Percentiles rank a stretch among this genome's conserved stretches.
These are phyloP conservation scores for Protomyces arabidopsidicola DNA, from an alignment of 1,139 yeast species.

Conservation along the genomic window DNA sequence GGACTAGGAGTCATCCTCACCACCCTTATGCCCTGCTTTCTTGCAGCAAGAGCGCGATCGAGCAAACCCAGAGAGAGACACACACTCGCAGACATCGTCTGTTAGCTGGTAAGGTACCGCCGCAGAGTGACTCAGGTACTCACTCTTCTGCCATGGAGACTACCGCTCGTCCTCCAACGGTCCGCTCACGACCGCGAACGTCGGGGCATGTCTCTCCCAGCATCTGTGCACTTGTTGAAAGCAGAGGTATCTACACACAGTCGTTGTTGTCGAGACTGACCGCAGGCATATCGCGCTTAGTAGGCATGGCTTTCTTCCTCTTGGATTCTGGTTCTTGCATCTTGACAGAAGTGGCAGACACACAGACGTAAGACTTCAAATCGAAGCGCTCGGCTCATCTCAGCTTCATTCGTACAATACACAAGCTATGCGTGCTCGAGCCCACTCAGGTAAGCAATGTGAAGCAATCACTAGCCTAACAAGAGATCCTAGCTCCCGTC, in stretches of 20 bases:
- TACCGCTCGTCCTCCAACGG: neutral
- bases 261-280: slow-evolving; percentile 34
- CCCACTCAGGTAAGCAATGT: slow-evolving; percentile 38
- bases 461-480: neutral
- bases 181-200: neutral
- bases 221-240: neutral
- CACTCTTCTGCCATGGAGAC: no score
- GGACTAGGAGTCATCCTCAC: no score
- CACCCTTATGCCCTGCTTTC: no score
- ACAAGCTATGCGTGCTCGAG: slow-evolving; percentile 42
- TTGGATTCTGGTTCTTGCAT: slow-evolving; percentile 39
- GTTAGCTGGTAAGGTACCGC: no score
- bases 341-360: slow-evolving; percentile 41
- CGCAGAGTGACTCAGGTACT: no score
- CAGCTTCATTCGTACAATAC: slow-evolving; percentile 47
- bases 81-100: no score
- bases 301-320: slow-evolving; percentile 44
- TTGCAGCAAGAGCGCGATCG: no score
- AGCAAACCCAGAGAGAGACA: no score
- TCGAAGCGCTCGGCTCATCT: slow-evolving; percentile 43
- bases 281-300: slow-evolving; percentile 40
- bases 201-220: neutral
- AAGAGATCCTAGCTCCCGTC: slow-evolving; percentile 40
- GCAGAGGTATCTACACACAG: neutral
- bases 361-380: neutral